A percentile compares a stretch with the other conserved stretches of the same genome.
Evolutionary conservation across 2,329 filamentous ascomycete genomes (phyloP).

Genomic region (Sporothrix globosa): DNA sequence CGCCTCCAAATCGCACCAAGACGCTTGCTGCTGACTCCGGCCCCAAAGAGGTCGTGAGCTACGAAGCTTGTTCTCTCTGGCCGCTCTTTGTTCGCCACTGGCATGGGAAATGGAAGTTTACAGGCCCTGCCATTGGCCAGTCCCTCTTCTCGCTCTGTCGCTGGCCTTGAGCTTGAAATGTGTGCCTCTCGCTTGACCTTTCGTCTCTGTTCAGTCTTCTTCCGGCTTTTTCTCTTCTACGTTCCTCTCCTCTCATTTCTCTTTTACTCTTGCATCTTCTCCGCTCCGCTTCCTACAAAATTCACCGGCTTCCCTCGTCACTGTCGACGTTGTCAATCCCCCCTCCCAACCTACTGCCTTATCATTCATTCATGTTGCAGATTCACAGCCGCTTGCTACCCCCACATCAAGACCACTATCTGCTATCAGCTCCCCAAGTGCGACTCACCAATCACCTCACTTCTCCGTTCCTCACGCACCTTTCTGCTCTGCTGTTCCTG

Average conservation of each 20-base stretch:
- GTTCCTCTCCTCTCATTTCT: not conserved
- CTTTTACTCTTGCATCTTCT: not conserved
- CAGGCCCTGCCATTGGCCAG: conserved; percentile 27
- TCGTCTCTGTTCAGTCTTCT: not conserved
- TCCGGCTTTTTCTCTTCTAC: not conserved
- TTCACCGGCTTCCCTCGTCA: not conserved
- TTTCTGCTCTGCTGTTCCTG: not conserved
- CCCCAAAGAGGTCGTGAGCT: conserved; percentile 7
- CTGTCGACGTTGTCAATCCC: not conserved
- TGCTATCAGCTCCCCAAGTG: conserved; percentile 9
- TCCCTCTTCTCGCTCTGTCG: conserved; percentile 7
- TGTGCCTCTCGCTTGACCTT: not conserved
- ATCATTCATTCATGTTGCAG: conserved; percentile 16
- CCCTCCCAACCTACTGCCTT: not conserved
- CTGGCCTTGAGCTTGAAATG: conserved; percentile 1
- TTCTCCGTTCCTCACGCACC: not conserved
- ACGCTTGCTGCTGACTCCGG: conserved; percentile 29
- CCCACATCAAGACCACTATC: conserved; percentile 27
- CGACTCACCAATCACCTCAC: conserved; percentile 24
- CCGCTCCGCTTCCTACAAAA: not conserved
- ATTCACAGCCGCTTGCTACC: conserved; percentile 18
- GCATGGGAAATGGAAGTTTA: conserved; percentile 16
- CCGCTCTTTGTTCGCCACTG: conserved; percentile 31
- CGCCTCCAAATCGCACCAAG: conserved; percentile 12
- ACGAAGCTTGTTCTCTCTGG: conserved; percentile 17